Evolutionary conservation across 129 eudicot genomes (phyloP), one percentile per base, ranked within the genome.

Genomic region (Saussurea involucrata): DNA sequence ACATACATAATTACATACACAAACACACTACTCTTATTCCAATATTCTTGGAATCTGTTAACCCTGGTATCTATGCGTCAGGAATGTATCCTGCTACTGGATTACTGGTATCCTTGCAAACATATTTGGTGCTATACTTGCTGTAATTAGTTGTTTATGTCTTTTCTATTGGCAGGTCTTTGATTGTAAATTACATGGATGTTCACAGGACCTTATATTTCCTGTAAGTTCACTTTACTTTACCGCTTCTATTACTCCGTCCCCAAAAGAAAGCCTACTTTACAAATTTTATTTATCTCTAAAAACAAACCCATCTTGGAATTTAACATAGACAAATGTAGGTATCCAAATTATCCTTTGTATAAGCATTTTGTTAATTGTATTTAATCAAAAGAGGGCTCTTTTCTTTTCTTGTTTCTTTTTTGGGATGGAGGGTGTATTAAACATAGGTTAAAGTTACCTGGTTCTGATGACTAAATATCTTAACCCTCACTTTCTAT

Each of bases 151-250:
- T 61, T 82, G 42, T 66, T 61, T 17, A 8, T 71, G n/a, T 71
- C 46, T 71, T 24, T 60, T 36, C 70, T 83, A 57, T 80, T 68
- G 68, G 71, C 91, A 95, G 99, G 97, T 95, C 66, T 95, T 95
- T 84, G 99, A 95, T 74, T 95, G 99, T 83, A 90, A 85, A 85
- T 72, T 92, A 69, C 99, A 95, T 85, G 99, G 99, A 74, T 95
- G 99, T 75, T 95, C 99, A 15, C 97, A 92, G 85, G 99, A 95
- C 71, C 95, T 95, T 58, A 80, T 90, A 78, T 92, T 92, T 84
- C 97, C 97, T 73, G 99, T 95, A 90, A 82, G 92, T 84, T 69
- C 78, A 33, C 66, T 25, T 36, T 46, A 7, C 49, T 6, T 17
- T 69, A 40, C 8, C 29, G 29, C 31, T 65, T 61, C 65, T 24